phyloP scores from a whole-genome alignment of 1,139 yeast species.

The Suhomyces bolitotheri region DNA sequence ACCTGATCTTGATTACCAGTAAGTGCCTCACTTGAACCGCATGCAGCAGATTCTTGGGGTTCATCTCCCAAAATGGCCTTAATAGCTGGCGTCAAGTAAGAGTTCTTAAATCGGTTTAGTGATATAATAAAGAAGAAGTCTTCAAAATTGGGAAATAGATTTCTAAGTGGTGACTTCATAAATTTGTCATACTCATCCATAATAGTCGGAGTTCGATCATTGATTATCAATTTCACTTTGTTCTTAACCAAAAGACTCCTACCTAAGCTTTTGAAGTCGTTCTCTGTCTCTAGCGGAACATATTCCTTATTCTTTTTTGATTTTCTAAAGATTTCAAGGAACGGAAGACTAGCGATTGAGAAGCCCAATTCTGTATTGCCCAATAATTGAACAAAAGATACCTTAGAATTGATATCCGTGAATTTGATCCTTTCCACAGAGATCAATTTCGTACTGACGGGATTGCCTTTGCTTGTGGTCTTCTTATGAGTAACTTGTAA shows the following conservation, averaged over 20 bases:
- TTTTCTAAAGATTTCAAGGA: slow-evolving; percentile 28
- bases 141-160: slow-evolving; percentile 25
- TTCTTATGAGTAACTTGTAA: slow-evolving; percentile 15
- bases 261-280: slow-evolving; percentile 47
- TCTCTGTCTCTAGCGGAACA: slow-evolving; percentile 37
- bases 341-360: slow-evolving; percentile 8
- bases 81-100: no score
- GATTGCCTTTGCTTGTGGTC: slow-evolving; percentile 6
- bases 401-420: slow-evolving; percentile 13
- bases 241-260: slow-evolving; percentile 51
- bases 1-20: neutral
- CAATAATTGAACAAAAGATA: slow-evolving; percentile 15
- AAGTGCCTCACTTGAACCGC: no score
- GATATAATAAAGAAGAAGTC: slow-evolving; percentile 28
- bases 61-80: no score
- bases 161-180: no score
- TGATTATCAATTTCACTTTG: slow-evolving; percentile 33
- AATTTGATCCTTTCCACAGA: slow-evolving; percentile 7
- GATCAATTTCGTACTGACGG: neutral
- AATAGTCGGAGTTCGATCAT: slow-evolving; percentile 17
- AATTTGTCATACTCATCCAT: slow-evolving; percentile 2
- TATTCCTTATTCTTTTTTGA: slow-evolving; percentile 46
- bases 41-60: neutral
- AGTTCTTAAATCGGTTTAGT: slow-evolving; percentile 25
- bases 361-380: slow-evolving; percentile 12